phyloP scores from a whole-genome alignment of 2,329 filamentous ascomycete genomes.

The Lecanoromycetidae sp. region DNA sequence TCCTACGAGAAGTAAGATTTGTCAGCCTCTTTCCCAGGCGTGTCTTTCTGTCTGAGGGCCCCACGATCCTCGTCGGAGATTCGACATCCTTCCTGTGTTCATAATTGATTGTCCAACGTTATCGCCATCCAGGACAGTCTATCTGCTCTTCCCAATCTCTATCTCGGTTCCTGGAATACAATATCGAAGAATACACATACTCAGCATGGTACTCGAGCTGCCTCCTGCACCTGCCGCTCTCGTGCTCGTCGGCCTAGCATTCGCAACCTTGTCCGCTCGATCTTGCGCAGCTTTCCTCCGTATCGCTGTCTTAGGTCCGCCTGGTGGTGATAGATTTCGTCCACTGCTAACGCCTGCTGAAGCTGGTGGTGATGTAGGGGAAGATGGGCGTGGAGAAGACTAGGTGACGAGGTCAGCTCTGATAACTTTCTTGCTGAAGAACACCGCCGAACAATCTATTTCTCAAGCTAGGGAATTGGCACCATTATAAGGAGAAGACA shows the following conservation, averaged over 20 bases:
- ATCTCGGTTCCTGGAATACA: too few relatives aligned
- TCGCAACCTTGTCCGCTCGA: constrained; percentile 93
- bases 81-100: too few relatives aligned
- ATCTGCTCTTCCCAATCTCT: too few relatives aligned
- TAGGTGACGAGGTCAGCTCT: not conserved
- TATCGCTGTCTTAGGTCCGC: constrained; percentile 89
- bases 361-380: constrained; percentile 29
- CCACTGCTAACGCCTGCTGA: constrained; percentile 57
- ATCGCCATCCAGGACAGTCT: too few relatives aligned
- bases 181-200: constrained; percentile 46
- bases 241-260: constrained; percentile 83
- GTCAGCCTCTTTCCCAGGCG: too few relatives aligned
- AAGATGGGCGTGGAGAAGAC: constrained; percentile 17
- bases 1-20: constrained; percentile 35
- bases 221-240: constrained; percentile 87
- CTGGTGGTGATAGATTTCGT: constrained; percentile 78
- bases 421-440: not conserved
- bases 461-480: not conserved
- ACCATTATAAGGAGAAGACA: not conserved
- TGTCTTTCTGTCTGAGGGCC: too few relatives aligned
- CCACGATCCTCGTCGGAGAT: not conserved
- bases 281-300: constrained; percentile 90
- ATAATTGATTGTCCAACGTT: too few relatives aligned
- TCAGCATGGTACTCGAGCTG: constrained; percentile 96
- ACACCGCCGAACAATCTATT: too few relatives aligned